These are phyloP conservation scores for Botrytis porri DNA, from an alignment of 2,329 filamentous ascomycete species.

Conservation along the genomic window DNA sequence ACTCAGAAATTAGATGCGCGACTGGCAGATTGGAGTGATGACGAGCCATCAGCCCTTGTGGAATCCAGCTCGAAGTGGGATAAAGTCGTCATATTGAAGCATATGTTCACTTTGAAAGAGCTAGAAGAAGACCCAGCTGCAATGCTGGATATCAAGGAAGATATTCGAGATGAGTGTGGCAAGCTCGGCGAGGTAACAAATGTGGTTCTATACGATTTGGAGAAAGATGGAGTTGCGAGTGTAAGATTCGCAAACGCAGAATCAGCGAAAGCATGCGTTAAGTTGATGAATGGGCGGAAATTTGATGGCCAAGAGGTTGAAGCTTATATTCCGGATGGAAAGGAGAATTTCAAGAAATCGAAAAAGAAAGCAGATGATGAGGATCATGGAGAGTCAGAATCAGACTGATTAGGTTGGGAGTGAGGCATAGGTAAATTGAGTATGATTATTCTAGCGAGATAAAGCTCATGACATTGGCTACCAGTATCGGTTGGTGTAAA, in stretches of 20 bases:
- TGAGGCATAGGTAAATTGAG: neutral
- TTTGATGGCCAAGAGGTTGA: constrained; percentile 72
- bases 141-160: constrained; percentile 88
- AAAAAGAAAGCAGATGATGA: constrained; percentile 48
- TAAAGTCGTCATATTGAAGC: constrained; percentile 80
- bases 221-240: constrained; percentile 78
- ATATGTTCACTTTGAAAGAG: constrained; percentile 89
- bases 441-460: neutral
- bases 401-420: neutral
- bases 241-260: constrained; percentile 75
- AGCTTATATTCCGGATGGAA: constrained; percentile 68
- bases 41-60: constrained; percentile 63
- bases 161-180: constrained; percentile 84
- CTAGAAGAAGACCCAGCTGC: constrained; percentile 80
- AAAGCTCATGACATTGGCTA: neutral
- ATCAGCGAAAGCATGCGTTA: constrained; percentile 69
- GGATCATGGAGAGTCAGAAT: constrained; percentile 4
- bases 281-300: constrained; percentile 73
- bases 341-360: constrained; percentile 70
- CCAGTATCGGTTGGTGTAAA: neutral
- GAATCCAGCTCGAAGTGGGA: constrained; percentile 61
- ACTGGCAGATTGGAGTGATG: constrained; percentile 93
- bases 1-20: constrained; percentile 89
- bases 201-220: constrained; percentile 84
- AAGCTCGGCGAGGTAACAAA: constrained; percentile 88